Percentiles rank a stretch among this genome's conserved stretches.
These are phyloP conservation scores for Xerocomellus amylosporus DNA, from an alignment of 768 basidiomycete genomes.

Conservation along the genomic window DNA sequence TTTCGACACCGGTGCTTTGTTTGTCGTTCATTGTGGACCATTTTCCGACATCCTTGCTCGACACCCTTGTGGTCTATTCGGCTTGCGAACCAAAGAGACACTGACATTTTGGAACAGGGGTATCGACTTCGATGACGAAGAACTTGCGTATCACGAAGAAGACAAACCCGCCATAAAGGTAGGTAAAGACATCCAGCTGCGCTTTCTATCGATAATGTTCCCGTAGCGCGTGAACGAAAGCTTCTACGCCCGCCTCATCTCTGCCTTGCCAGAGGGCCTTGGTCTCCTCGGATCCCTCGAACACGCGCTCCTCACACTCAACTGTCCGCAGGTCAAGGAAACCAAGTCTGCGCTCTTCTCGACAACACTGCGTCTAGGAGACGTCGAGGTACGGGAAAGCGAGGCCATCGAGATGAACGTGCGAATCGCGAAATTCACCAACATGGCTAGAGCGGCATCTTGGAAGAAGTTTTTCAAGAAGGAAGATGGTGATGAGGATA, in stretches of 20 bases:
- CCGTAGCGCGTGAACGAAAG: conserved; percentile 67
- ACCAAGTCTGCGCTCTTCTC: conserved; percentile 63
- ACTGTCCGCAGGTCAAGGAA: conserved; percentile 58
- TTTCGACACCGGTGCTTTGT: background rate
- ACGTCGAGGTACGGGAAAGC: conserved; percentile 58
- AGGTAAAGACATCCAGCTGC: background rate
- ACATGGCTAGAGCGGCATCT: conserved; percentile 60
- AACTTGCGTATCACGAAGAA: conserved; percentile 58
- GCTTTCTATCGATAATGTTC: background rate
- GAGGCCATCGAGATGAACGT: conserved; percentile 74
- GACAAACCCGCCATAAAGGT: conserved; percentile 77
- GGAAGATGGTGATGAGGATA: conserved; percentile 29
- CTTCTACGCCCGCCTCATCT: conserved; percentile 56
- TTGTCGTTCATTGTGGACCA: background rate
- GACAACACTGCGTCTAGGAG: conserved; percentile 77
- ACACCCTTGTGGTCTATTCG: background rate
- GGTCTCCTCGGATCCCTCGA: conserved; percentile 33
- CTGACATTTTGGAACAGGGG: conserved; percentile 51
- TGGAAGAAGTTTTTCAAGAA: conserved; percentile 60
- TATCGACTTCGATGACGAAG: conserved; percentile 82
- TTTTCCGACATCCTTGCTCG: background rate
- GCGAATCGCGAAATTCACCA: conserved; percentile 78
- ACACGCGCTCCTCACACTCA: conserved; percentile 26
- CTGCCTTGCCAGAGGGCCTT: conserved; percentile 31
- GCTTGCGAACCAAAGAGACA: background rate